Base-by-base conservation (phyloP, 2,329 filamentous ascomycete genomes). In the Stenocarpella maydis region DNA sequence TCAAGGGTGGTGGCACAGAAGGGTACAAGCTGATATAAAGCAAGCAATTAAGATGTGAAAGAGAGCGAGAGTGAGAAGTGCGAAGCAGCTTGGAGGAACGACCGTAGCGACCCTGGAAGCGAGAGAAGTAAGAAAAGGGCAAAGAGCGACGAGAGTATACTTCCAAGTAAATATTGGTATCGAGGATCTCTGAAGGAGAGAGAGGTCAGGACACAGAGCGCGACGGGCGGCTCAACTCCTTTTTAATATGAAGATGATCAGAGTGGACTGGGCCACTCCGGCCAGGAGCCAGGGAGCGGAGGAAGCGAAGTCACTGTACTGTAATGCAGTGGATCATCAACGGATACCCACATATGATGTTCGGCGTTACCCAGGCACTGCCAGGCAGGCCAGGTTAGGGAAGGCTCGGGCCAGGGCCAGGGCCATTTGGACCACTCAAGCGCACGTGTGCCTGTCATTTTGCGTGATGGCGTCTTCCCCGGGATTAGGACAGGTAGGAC, bases 161-260 rank as follows among this genome's bases (percentile, higher is more conserved):
- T 69, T 31, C 55, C 47, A 63, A 69, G 69, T 65, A 67, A 54
- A 65, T 55, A 58, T 37, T 45, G 54, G 49, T 47, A 37, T 43
- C 54, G 21, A 50, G 47, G 41, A 37, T 52, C 67, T 64, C 67
- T 68, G 39, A 39, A 53, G 55, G 47, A 24, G 37, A 21, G 43
- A 24, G 21, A 65, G 43, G 28, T 41, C 28, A 52, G 53, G 34
- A n/a, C 45, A 50, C 10, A 50, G 60, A 69, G 39, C 63, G 66
- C 55, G n/a, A 65, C 39, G 54, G 63, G 37, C 55, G 19, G 41
- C 47, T 65, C 52, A 69, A 67, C 69, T 71, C 69, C 69, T 71
- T 71, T 71, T 71, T 69, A 69, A 52, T 69, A 60, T 69, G 53
- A 66, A 64, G 64, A 71, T 63, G 41, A 52, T 34, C 67, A 43